Base-by-base conservation (phyloP, 2,329 filamentous ascomycete species). In the Arthrinium puccinioides region DNA sequence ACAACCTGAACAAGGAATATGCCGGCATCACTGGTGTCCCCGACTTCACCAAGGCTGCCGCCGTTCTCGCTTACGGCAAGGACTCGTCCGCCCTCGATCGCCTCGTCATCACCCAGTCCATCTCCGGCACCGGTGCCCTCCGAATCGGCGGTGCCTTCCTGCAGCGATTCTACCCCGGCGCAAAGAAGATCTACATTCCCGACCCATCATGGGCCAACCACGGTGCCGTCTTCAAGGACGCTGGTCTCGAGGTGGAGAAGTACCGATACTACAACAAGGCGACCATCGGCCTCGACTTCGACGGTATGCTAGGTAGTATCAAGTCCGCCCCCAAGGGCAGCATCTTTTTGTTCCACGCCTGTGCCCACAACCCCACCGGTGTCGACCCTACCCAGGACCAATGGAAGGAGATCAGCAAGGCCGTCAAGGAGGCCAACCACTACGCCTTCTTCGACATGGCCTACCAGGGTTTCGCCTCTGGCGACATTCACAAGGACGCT, bases 251-350 rank as follows among this genome's bases (percentile, higher is more conserved):
- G 66, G 88, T 97, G 45, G 81, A 89, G 69, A 87, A 89, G 70
- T 98, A 98, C 77, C 78, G 87, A 55, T 98, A 98, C 81, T 98
- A 97, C 75, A 87, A 97, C 80, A 94, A 94, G 76, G 82, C 95
- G 61, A 97, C 90, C 58, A 97, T 96, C 60, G 89, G 89, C 39
- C 83, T 98, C 48, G 92, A 98, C 75, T 97, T 96, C 57, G 87
- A 94, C 51, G 92, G 92, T 55, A 78, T 98, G 74, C 59, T 96
- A 42, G 82, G 77, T 55, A 89, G 97, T 63, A 82, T 98, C 69
- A 88, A 94, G 72, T 78, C 75, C 50, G 87, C 90, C 40, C 88
- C 89, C 52, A 79, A 83, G 63, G 82, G 82, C 63, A 94, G 85
- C 69, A 80, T 94, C 53, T 83, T 98, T 68, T 72, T 98, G 50